Base-by-base conservation (phyloP, 164 flowering plant genomes). In the Aristolochia californica region DNA sequence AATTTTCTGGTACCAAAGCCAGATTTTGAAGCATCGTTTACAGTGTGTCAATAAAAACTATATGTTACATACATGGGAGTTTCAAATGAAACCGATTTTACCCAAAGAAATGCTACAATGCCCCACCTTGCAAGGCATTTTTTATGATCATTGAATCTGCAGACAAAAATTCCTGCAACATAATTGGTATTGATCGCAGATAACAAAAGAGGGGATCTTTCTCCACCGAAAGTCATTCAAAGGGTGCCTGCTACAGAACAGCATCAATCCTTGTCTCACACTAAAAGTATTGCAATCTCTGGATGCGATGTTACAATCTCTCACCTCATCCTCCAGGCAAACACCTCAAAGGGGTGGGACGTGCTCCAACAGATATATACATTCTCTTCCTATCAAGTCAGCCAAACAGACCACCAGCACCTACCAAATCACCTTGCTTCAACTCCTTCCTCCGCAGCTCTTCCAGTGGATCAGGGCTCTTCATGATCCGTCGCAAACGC, bases 381-480 rank as follows among this genome's bases (percentile, higher is more conserved):
- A 62, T 47, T 30, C 34, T 14, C 30, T 24, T 14, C 20, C 15
- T 22, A 60, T 20, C 57, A 44, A 30, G 15, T 55, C 26, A 55
- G 67, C 72, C 67, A 65, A 72, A 72, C 55, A 72, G 40, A 45
- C 70, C 89, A 43, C 80, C 85, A 43, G 80, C 71, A 26, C 91
- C 97, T 11, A 50, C 26, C 15, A 80, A 58, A 62, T 79, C 84
- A 43, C 77, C 82, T 71, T 77, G 87, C 77, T 83, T 56, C 68
- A 34, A 34, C 40, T 87, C 97, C 71, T 80, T 87, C 65, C 76
- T 75, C 20, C 91, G 82, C 70, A 81, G 89, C 77, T 87, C 94
- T 67, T 89, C 90, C 43, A 89, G 70, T 45, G 96, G 96, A 73
- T 91, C 95, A 14, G 94, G 97, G 66, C 95, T 88, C 83, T 87